Evolutionary conservation across 352 stramenopile species (phyloP).

Genomic region (Vaucheria bursata): DNA sequence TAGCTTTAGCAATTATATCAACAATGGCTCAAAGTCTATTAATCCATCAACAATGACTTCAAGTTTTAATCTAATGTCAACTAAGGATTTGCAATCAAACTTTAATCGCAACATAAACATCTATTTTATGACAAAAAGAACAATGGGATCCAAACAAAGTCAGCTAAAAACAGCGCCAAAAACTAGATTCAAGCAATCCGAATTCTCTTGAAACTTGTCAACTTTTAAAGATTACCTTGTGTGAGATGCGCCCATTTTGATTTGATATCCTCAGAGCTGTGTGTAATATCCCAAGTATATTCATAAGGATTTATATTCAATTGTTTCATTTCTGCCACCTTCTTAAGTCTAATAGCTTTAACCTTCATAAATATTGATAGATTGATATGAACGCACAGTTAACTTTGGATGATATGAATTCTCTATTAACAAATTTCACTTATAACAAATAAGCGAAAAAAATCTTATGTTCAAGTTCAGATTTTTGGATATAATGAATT

Average conservation of each 20-base stretch:
- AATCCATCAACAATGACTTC: background rate
- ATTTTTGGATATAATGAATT: too few relatives aligned
- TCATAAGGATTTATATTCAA: conserved; percentile 36
- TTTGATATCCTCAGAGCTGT: conserved; percentile 16
- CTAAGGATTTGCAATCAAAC: background rate
- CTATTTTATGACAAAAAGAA: background rate
- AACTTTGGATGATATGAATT: too few relatives aligned
- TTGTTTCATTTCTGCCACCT: conserved; percentile 36
- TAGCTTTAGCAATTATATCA: too few relatives aligned
- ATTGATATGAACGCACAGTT: too few relatives aligned
- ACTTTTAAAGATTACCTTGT: background rate
- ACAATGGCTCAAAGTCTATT: too few relatives aligned
- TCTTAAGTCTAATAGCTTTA: conserved; percentile 16
- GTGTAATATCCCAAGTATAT: conserved; percentile 41
- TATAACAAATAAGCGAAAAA: too few relatives aligned
- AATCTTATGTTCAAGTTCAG: too few relatives aligned
- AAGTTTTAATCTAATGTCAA: background rate
- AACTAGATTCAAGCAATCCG: background rate
- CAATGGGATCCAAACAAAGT: background rate
- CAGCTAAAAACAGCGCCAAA: background rate
- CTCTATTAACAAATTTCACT: too few relatives aligned
- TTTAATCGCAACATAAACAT: background rate
- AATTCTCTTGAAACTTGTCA: background rate
- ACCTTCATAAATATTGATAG: too few relatives aligned
- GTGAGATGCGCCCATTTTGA: conserved; percentile 21